Evolutionary conservation across 257 asterid species (phyloP), one percentile per base, ranked within the genome.

Genomic region (Capsicum chinense): DNA sequence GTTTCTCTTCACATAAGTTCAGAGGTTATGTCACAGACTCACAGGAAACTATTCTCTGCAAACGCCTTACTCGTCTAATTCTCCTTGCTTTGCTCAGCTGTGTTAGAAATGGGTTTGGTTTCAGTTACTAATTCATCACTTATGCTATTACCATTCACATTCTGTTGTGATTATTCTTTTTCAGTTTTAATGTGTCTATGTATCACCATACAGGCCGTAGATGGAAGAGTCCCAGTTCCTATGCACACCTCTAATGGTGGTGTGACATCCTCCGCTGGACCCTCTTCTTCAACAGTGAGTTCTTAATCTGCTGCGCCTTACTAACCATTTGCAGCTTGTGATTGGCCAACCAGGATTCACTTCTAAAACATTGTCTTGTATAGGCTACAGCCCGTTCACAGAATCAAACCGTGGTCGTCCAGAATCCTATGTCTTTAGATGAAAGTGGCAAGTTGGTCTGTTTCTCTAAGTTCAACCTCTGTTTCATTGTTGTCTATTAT

Each of bases 391-490:
- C 88, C 14, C 89, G 74, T 63, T 33, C 94, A 52, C 97, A 91
- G 88, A 94, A 82, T 91, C 98, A 94, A 87, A 95, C 98, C 48
- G 98, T 95, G n/a, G 97, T 94, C 4, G 95, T 95, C 70, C 97
- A 94, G 91, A 94, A 95, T 84, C 99, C 98, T 79, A 91, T 91
- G 95, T 90, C 97, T 21, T 87, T 95, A 66, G 93, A 95, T 91
- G 97, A 91, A 91, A 92, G 95, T 84, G 98, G 98, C 88, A 95
- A 95, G 87, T 83, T 95, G 94, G 99, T 95, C 85, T 81, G 97
- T 83, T 26, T 10, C 44, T 9, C 44, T 42, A 39, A 37, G 56
- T 58, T 54, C 13, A 16, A 76, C 60, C 13, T 7, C 16, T 11
- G 56, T 62, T 85, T 33, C 73, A 33, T 35, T 84, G 79, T 83